phyloP scores from a whole-genome alignment of 495 filamentous ascomycete genomes.

The Collariella sp. region DNA sequence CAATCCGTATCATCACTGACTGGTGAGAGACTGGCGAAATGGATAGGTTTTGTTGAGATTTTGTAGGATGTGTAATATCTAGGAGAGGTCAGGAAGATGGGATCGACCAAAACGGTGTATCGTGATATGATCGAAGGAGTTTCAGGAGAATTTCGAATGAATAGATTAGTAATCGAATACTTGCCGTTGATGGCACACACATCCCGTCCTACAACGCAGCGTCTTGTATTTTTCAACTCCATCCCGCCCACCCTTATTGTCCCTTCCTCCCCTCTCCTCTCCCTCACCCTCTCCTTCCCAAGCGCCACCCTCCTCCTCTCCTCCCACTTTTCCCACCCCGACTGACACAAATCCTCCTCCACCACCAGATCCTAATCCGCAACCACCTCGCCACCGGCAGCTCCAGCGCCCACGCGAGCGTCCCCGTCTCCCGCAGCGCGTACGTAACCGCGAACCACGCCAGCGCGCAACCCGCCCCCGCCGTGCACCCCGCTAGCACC shows the following conservation, averaged over 20 bases:
- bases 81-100: not conserved
- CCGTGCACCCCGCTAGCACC: slow-evolving; percentile 68
- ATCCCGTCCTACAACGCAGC: not conserved
- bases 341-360: slow-evolving; percentile 81
- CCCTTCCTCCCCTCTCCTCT: not conserved
- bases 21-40: not conserved
- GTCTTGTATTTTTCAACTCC: not conserved
- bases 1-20: not conserved
- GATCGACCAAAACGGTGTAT: not conserved
- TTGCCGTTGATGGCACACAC: not conserved
- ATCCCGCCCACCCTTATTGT: not conserved
- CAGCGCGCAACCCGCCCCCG: slow-evolving; percentile 62
- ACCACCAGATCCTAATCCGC: slow-evolving; percentile 77
- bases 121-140: not conserved
- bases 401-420: slow-evolving; percentile 65
- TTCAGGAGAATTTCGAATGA: not conserved
- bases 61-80: not conserved
- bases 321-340: slow-evolving; percentile 92
- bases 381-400: slow-evolving; percentile 53
- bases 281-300: not conserved
- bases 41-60: not conserved
- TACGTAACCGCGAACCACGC: slow-evolving; percentile 71
- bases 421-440: slow-evolving; percentile 48
- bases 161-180: not conserved
- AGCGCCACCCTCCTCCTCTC: slow-evolving; percentile 7